These are phyloP conservation scores for Fagus sylvatica DNA, from an alignment of 306 rosid genomes.

Conservation along the genomic window DNA sequence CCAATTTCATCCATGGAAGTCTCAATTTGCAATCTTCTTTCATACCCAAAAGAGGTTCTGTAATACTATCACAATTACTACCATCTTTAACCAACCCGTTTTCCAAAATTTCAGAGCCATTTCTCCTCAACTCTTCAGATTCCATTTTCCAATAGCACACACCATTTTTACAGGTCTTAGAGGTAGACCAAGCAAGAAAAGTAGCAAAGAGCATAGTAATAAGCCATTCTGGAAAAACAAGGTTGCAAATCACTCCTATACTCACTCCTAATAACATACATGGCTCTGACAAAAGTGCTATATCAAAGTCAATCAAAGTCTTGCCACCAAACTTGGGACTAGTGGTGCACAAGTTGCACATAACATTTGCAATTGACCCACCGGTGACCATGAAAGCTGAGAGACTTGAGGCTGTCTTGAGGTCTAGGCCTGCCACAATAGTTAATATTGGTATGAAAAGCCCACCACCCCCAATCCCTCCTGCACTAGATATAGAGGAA, in stretches of 20 bases:
- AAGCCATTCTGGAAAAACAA: conserved; percentile 84
- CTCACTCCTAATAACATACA: conserved; percentile 84
- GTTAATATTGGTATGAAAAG: conserved; percentile 73
- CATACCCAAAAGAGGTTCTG: conserved; percentile 50
- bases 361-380: conserved; percentile 76
- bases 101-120: conserved; percentile 37
- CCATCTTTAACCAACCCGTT: conserved; percentile 29
- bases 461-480: conserved; percentile 91
- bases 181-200: conserved; percentile 85
- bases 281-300: conserved; percentile 77
- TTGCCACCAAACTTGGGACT: conserved; percentile 49
- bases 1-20: conserved; percentile 70
- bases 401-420: conserved; percentile 73
- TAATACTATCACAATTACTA: conserved; percentile 2
- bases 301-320: conserved; percentile 62
- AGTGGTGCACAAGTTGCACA: conserved; percentile 44
- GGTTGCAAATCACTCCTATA: conserved; percentile 79
- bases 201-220: conserved; percentile 62
- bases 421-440: conserved; percentile 67
- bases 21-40: conserved; percentile 24
- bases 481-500: conserved; percentile 78
- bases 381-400: conserved; percentile 97
- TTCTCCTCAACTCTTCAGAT: conserved; percentile 45
- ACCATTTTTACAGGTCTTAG: conserved; percentile 67
- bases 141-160: conserved; percentile 59